Evolutionary conservation across 371 early-diverging fungal genomes (phyloP), one percentile per base, ranked within the genome.

Genomic region (Gilbertella persicaria): DNA sequence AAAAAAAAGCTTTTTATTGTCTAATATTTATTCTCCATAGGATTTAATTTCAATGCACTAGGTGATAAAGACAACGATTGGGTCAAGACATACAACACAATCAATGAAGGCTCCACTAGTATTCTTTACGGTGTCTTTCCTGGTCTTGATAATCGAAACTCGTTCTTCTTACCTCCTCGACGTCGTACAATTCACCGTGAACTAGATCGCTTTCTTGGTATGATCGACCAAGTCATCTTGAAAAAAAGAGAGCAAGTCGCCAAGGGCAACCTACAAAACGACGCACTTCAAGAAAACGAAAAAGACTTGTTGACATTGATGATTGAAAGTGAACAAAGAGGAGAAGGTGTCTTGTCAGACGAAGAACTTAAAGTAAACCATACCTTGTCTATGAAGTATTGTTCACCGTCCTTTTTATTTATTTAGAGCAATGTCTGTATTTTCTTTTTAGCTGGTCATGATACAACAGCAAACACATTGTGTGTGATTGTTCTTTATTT

Each of bases 241-340:
- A 43, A 70, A 21, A 63, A 66, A 20, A 58, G 67, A 25, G 37
- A 44, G 23, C 47, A 53, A 19, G 47, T 71, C 23, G 62, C 59
- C 21, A 47, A 63, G 29, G 55, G 60, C 13, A 54, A 63, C 45
- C 30, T 8, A 52, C 54, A 7, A 37, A 24, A 29, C 14, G 24
- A 20, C 45, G 50, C 0, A 19, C n/a, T 0, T 39, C 36, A 4
- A 71, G 45, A 78, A 19, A 67, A 64, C 44, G 74, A 73, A 40
- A 71, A 60, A 8, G 81, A 80, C 26, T 51, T 80, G 46, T 61
- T 83, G 42, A 72, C 81, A 2, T 49, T 83, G 58, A 73, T 83
- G 79, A 63, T 80, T 28, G 73, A 78, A 50, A 56, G 66, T 43
- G 72, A 62, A 33, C 48, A 70, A 44, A 52, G 58, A 21, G 69